These are phyloP conservation scores for Sporothrix phasma DNA, from an alignment of 2,329 filamentous ascomycete genomes.

Conservation along the genomic window DNA sequence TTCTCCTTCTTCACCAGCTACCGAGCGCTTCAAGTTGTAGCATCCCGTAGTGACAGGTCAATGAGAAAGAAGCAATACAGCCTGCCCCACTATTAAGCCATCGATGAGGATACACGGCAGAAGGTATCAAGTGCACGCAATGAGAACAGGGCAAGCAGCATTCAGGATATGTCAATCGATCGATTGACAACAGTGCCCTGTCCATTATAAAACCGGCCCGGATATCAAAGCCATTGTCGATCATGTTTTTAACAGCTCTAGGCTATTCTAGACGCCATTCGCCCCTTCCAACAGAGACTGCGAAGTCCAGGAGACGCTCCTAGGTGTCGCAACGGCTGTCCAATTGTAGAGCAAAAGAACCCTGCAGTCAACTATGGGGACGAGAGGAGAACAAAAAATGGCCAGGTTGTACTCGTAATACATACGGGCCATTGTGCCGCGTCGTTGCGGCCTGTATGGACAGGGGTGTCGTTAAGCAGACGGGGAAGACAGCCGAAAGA, in stretches of 20 bases:
- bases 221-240: background rate
- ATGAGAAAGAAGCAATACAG: background rate
- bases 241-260: background rate
- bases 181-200: background rate
- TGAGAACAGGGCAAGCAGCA: background rate
- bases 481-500: background rate
- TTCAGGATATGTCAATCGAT: background rate
- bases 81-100: background rate
- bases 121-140: background rate
- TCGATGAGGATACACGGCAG: background rate
- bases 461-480: background rate
- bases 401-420: background rate
- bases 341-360: constrained; percentile 5
- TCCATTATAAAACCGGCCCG: too few species aligned
- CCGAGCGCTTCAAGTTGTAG: background rate
- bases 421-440: too few species aligned
- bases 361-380: background rate
- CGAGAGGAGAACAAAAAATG: background rate
- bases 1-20: background rate
- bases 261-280: background rate
- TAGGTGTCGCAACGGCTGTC: background rate
- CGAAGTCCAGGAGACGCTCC: background rate
- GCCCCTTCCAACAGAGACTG: background rate
- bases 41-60: background rate
- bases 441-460: background rate